A percentile compares a stretch with the other conserved stretches of the same genome.
Conservation (phyloP, 1,139 yeast genomes). For the Sugiyamaella sp. region DNA sequence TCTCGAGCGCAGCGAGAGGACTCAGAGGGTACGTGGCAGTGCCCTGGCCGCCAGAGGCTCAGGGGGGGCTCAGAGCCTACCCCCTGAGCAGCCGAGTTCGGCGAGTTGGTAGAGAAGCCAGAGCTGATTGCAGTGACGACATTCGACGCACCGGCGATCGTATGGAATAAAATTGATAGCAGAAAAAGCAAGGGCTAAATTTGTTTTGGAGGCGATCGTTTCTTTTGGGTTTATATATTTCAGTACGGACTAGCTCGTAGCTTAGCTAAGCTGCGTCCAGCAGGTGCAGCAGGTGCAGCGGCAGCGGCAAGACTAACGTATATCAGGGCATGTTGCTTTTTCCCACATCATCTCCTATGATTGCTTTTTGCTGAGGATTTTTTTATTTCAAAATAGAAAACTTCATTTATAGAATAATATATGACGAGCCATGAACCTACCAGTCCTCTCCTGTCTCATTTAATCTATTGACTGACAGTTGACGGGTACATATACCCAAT, state of each 20-base stretch:
- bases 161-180: not conserved
- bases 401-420: slow-evolving; percentile 1
- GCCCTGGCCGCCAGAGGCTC: slow-evolving; percentile 1
- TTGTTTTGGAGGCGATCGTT: not conserved
- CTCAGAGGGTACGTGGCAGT: not conserved
- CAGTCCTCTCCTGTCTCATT: not conserved
- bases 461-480: slow-evolving; percentile 1
- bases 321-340: not conserved
- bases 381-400: not conserved
- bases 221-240: not conserved
- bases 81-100: not conserved
- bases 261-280: slow-evolving; percentile 2
- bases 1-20: slow-evolving; percentile 4
- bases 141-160: slow-evolving; percentile 17
- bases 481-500: slow-evolving; percentile 3
- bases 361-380: not conserved
- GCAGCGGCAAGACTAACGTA: not conserved
- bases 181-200: not conserved
- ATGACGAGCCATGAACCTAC: not conserved
- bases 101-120: not conserved
- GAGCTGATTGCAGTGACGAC: slow-evolving; percentile 15
- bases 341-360: not conserved
- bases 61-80: not conserved
- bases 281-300: not conserved
- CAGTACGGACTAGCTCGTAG: not conserved